phyloP scores from a whole-genome alignment of 441 rosid species.

The Adansonia madagascariensis region DNA sequence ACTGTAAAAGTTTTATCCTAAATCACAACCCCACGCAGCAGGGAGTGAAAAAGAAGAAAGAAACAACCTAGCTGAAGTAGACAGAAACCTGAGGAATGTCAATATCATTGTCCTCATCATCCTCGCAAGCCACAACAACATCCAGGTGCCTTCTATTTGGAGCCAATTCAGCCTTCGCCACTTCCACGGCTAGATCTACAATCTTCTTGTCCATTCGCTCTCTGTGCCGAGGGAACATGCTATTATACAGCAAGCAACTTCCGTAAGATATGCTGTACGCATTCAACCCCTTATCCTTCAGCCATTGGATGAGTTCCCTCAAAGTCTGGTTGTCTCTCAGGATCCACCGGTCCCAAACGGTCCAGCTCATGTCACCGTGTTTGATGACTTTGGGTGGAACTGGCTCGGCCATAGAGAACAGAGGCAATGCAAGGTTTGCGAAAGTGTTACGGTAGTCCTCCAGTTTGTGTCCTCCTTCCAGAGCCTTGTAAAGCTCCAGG shows the following conservation, averaged over 20 bases:
- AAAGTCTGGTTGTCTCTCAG: slow-evolving; percentile 72
- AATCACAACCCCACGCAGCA: slow-evolving; percentile 24
- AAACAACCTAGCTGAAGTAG: slow-evolving; percentile 55
- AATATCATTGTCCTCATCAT: slow-evolving; percentile 74
- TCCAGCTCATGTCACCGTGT: slow-evolving; percentile 89
- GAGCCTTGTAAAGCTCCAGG: slow-evolving; percentile 91
- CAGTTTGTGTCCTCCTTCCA: slow-evolving; percentile 72
- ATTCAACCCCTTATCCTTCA: slow-evolving; percentile 67
- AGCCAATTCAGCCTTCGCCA: slow-evolving; percentile 80
- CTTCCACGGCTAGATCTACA: slow-evolving; percentile 82
- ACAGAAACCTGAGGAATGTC: slow-evolving; percentile 88
- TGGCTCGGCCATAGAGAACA: slow-evolving; percentile 95
- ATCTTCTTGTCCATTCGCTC: slow-evolving; percentile 85
- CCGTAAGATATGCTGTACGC: slow-evolving; percentile 97
- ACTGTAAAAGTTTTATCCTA: slow-evolving; percentile 16
- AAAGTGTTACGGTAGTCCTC: slow-evolving; percentile 97
- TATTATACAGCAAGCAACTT: slow-evolving; percentile 78
- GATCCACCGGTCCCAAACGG: slow-evolving; percentile 98
- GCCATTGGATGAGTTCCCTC: slow-evolving; percentile 77
- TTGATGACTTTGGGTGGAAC: slow-evolving; percentile 86
- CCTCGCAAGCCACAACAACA: slow-evolving; percentile 92
- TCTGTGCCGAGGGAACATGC: slow-evolving; percentile 80
- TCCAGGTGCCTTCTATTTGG: slow-evolving; percentile 72
- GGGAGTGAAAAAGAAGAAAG: not conserved
- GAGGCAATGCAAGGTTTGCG: slow-evolving; percentile 91